Conservation (phyloP, 495 filamentous ascomycete genomes). For the Penicillium riverlandense region DNA sequence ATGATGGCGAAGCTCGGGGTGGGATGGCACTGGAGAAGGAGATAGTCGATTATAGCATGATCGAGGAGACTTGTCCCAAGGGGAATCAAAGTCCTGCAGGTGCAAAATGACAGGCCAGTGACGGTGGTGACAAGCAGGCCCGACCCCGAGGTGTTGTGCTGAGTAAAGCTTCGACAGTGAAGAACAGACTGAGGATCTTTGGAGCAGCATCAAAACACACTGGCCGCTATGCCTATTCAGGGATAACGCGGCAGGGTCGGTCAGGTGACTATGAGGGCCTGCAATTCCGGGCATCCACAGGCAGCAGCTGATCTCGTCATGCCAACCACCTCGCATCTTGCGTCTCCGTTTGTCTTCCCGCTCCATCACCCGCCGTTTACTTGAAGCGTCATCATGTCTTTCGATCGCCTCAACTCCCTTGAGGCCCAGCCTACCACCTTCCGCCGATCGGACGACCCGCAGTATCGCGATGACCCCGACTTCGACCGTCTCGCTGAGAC, state of each 20-base stretch:
- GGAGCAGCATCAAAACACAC: constrained; percentile 35
- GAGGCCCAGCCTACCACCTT: constrained; percentile 72
- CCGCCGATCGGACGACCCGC: constrained; percentile 62
- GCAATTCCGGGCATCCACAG: constrained; percentile 20
- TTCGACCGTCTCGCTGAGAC: constrained; percentile 75
- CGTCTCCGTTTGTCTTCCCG: constrained; percentile 3
- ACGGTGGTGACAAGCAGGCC: constrained; percentile 1
- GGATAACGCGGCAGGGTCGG: constrained; percentile 15
- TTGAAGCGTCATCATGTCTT: constrained; percentile 61
- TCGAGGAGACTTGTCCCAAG: constrained; percentile 14
- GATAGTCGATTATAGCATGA: constrained; percentile 28
- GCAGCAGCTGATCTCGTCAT: constrained; percentile 11
- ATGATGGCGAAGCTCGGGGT: constrained; percentile 29
- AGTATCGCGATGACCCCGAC: constrained; percentile 81
- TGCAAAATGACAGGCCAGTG: neutral
- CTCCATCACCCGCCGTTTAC: constrained; percentile 2
- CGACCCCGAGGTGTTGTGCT: constrained; percentile 2
- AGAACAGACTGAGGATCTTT: constrained; percentile 12
- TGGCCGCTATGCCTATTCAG: constrained; percentile 19
- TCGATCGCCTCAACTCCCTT: constrained; percentile 74
- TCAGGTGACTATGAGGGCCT: constrained; percentile 30
- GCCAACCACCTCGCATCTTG: neutral
- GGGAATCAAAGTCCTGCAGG: constrained; percentile 4
- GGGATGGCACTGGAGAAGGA: constrained; percentile 19
- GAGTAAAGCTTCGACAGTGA: neutral